These are phyloP conservation scores for Trichoderma harzianum DNA, from an alignment of 2,329 filamentous ascomycete genomes.

Conservation along the genomic window DNA sequence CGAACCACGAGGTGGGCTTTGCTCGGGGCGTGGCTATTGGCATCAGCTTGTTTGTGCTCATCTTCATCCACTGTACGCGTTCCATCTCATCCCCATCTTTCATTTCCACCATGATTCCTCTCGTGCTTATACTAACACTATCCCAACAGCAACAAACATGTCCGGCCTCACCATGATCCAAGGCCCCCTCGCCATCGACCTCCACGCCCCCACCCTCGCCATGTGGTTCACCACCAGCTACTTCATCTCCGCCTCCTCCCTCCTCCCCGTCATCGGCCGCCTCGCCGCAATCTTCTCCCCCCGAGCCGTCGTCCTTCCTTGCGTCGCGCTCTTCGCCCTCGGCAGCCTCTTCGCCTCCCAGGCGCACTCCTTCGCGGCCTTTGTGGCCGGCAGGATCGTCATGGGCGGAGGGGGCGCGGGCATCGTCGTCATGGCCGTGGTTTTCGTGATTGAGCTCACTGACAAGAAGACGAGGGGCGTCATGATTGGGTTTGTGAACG, in stretches of 20 bases:
- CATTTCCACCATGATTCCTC: background rate
- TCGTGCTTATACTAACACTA: no score
- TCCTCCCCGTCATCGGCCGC: slow-evolving; percentile 68
- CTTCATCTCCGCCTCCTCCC: slow-evolving; percentile 57
- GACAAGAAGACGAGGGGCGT: slow-evolving; percentile 65
- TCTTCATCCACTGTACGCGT: slow-evolving; percentile 23
- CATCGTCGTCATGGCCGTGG: slow-evolving; percentile 68
- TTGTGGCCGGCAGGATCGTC: slow-evolving; percentile 66
- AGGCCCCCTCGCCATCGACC: slow-evolving; percentile 69
- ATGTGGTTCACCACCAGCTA: slow-evolving; percentile 82
- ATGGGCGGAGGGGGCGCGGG: slow-evolving; percentile 69
- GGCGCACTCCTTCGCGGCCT: slow-evolving; percentile 56
- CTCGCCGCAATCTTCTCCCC: slow-evolving; percentile 71
- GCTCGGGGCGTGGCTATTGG: background rate
- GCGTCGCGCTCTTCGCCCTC: slow-evolving; percentile 53
- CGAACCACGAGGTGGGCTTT: background rate
- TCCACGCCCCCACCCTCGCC: slow-evolving; percentile 68
- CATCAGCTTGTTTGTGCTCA: slow-evolving; percentile 27
- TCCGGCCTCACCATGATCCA: slow-evolving; percentile 80
- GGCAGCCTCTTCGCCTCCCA: slow-evolving; percentile 58
- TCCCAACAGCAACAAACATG: slow-evolving; percentile 66
- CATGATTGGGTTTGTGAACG: slow-evolving; percentile 71
- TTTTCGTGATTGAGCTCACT: slow-evolving; percentile 72
- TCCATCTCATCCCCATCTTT: background rate
- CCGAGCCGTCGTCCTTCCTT: slow-evolving; percentile 56